phyloP scores from a whole-genome alignment of 768 basidiomycete species.

The Russula lepida region DNA sequence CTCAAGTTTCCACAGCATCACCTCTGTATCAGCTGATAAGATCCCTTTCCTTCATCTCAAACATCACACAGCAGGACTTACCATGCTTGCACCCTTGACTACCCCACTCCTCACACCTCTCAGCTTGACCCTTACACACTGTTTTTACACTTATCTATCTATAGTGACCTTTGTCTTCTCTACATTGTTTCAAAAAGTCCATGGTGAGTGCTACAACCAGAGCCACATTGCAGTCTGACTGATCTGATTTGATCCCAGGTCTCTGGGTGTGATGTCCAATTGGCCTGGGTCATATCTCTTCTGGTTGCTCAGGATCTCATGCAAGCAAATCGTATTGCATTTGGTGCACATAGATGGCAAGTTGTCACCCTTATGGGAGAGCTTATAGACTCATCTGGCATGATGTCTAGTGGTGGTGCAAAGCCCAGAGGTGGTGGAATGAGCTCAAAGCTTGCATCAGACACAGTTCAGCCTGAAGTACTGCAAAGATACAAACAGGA shows the following conservation, averaged over 20 bases:
- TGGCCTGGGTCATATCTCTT: neutral
- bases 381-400: conserved; percentile 89
- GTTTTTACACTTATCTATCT: no score
- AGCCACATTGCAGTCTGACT: neutral
- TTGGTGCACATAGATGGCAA: conserved; percentile 67
- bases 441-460: conserved; percentile 82
- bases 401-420: conserved; percentile 93
- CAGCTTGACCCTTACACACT: no score
- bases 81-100: no score
- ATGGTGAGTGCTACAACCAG: no score
- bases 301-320: conserved; percentile 87
- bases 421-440: conserved; percentile 74
- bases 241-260: neutral
- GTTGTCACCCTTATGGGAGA: conserved; percentile 93
- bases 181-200: neutral
- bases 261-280: no score
- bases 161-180: no score
- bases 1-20: no score
- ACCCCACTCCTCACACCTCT: no score
- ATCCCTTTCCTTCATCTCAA: no score
- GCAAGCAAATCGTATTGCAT: conserved; percentile 92
- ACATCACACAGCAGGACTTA: no score
- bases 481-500: conserved; percentile 71
- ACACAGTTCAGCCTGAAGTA: conserved; percentile 71
- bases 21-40: no score